Conservation (phyloP, 495 filamentous ascomycete species). For the Pyrenula massariospora region DNA sequence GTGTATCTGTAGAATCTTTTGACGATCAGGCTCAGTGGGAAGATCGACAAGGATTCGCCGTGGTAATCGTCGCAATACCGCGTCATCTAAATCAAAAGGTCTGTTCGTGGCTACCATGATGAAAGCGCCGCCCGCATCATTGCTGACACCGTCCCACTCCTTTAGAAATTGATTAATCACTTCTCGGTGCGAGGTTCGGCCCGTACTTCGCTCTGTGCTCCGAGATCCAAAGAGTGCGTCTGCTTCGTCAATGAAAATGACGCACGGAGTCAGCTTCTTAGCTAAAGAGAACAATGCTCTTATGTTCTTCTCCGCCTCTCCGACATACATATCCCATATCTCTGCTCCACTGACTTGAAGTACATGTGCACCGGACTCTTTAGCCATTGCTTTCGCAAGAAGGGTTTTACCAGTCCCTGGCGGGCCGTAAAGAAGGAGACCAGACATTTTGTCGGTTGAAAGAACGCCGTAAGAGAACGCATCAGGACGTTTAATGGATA, state of each 20-base stretch:
- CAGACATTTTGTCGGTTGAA: constrained; percentile 80
- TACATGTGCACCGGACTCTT: constrained; percentile 81
- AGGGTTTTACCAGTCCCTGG: constrained; percentile 95
- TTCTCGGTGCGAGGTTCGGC: constrained; percentile 62
- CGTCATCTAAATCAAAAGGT: constrained; percentile 92
- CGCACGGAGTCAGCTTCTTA: constrained; percentile 81
- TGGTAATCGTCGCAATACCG: constrained; percentile 73
- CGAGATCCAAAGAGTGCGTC: constrained; percentile 81
- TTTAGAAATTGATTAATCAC: constrained; percentile 94
- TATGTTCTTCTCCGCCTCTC: constrained; percentile 95
- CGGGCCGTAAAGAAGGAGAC: constrained; percentile 84
- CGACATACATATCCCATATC: constrained; percentile 93
- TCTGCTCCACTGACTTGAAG: constrained; percentile 63
- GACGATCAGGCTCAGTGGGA: constrained; percentile 64
- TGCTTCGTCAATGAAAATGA: constrained; percentile 96
- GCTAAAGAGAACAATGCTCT: constrained; percentile 84
- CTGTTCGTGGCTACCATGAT: constrained; percentile 99
- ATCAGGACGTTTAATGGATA: constrained; percentile 81
- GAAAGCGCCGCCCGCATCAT: constrained; percentile 58
- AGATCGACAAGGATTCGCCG: constrained; percentile 79
- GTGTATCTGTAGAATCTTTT: constrained; percentile 73
- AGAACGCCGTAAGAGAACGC: constrained; percentile 94
- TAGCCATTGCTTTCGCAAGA: constrained; percentile 89
- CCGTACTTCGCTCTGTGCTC: constrained; percentile 34
- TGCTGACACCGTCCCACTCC: constrained; percentile 95